Base-by-base conservation (phyloP, 75 land plant species). In the Selaginella tamariscina region DNA sequence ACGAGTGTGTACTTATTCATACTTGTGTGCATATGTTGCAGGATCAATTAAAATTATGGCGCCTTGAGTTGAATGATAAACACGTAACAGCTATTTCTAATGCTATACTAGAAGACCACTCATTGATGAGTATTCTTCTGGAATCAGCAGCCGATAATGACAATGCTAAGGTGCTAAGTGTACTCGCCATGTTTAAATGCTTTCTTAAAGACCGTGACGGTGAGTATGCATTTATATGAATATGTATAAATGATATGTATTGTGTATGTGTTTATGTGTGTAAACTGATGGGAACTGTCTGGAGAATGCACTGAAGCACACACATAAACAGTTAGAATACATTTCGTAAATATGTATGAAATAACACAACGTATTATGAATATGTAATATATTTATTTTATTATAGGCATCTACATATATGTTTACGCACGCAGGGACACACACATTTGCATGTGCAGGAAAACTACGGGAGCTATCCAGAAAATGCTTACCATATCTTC, bases 151-250 rank as follows among this genome's bases (percentile, higher is more conserved):
- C 31, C 0, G 56, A 32, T 26, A 28, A 23, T 49, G 44, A 32
- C 27, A 33, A 68, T 27, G 65, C 49, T 11, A 70, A 64, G 32
- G 29, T 49, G 44, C 49, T 75, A 54, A 65, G 55, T 70, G 65
- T 69, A 0, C 29, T 31, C 24, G 73, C 70, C 23, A 24, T 70
- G 8, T 31, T 70, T 24, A 29, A 54, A 62, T 2, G 33, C 30
- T 64, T 75, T 44, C 29, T 13, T 23, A 30, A 65, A 39, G 73
- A 33, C 24, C 72, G 24, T 0, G 44, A 68, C 32, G 76, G 76
- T 74, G 39, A 23, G n/a, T 18, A 18, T 72, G 22, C 32, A n/a
- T 49, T 49, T 49, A 11, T n/a, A n/a, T n/a, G n/a, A n/a, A n/a
- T n/a, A n/a, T n/a, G n/a, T n/a, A n/a, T n/a, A n/a, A n/a, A n/a